Percentiles rank a stretch among this genome's conserved stretches.
These are phyloP conservation scores for Gamsiella multidivaricata DNA, from an alignment of 192 early-diverging fungal genomes.

Conservation along the genomic window DNA sequence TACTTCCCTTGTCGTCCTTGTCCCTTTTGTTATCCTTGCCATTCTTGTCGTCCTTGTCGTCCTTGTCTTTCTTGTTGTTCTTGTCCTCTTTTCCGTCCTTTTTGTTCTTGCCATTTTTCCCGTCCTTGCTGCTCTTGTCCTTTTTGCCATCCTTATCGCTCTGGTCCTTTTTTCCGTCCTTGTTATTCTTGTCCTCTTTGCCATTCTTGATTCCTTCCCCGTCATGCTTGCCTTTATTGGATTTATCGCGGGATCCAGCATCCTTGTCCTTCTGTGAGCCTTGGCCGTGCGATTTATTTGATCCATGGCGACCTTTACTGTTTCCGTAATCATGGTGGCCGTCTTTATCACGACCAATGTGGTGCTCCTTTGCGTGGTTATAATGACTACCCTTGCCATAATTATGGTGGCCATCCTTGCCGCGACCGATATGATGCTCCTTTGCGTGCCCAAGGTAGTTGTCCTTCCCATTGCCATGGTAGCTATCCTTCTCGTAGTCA, in stretches of 20 bases:
- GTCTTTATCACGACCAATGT: too few species aligned
- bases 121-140: background rate
- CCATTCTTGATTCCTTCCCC: background rate
- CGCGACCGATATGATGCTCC: background rate
- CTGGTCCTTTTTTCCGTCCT: background rate
- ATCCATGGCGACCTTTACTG: too few species aligned
- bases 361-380: background rate
- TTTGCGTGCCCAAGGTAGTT: background rate
- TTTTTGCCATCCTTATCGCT: background rate
- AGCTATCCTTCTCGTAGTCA: background rate
- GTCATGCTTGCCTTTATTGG: too few species aligned
- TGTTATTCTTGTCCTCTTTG: conserved; percentile 6
- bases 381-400: background rate
- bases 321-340: too few species aligned
- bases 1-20: background rate
- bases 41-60: background rate
- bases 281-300: too few species aligned
- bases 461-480: background rate
- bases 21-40: background rate
- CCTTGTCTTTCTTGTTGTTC: background rate
- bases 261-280: too few species aligned
- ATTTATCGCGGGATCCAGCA: too few species aligned
- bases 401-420: background rate
- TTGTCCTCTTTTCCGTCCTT: conserved; percentile 2
- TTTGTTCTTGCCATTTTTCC: background rate